A percentile compares a stretch with the other conserved stretches of the same genome.
phyloP scores from a whole-genome alignment of 495 filamentous ascomycete species.

The Venustampulla echinocandica region DNA sequence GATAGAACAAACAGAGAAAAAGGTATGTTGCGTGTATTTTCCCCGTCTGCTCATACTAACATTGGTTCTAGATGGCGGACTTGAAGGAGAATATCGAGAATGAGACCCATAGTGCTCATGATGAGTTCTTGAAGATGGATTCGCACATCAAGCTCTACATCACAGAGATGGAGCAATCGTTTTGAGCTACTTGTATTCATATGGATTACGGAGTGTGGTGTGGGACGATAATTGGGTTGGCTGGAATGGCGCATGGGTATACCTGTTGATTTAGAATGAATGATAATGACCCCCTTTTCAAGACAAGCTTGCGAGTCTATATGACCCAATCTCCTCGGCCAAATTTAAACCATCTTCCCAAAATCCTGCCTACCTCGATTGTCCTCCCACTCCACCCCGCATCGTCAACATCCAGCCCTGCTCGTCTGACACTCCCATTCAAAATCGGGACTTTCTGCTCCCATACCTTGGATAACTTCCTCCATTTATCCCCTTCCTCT shows the following conservation, averaged over 20 bases:
- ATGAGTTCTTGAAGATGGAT: conserved; percentile 93
- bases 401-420: conserved; percentile 38
- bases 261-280: conserved; percentile 18
- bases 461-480: conserved; percentile 11
- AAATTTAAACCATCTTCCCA: conserved; percentile 60
- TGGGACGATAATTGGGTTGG: too few relatives aligned
- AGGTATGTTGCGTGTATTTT: conserved; percentile 46
- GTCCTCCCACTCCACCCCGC: conserved; percentile 57
- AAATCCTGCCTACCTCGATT: conserved; percentile 53
- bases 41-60: conserved; percentile 27
- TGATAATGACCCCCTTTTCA: conserved; percentile 16
- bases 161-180: conserved; percentile 93
- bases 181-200: conserved; percentile 42
- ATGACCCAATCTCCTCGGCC: conserved; percentile 11
- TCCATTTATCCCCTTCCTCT: conserved; percentile 23
- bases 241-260: conserved; percentile 23
- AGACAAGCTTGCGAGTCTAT: not conserved
- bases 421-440: conserved; percentile 45
- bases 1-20: conserved; percentile 97
- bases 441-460: conserved; percentile 53
- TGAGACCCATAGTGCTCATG: conserved; percentile 77
- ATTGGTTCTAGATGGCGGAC: conserved; percentile 75
- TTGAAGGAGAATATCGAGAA: conserved; percentile 94
- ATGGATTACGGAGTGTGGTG: too few relatives aligned
- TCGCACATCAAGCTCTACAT: conserved; percentile 96